Evolutionary conservation across 228 moss, liverwort and hornwort species (phyloP), one percentile per base, ranked within the genome.

Genomic region (Sphagnum magellanicum): DNA sequence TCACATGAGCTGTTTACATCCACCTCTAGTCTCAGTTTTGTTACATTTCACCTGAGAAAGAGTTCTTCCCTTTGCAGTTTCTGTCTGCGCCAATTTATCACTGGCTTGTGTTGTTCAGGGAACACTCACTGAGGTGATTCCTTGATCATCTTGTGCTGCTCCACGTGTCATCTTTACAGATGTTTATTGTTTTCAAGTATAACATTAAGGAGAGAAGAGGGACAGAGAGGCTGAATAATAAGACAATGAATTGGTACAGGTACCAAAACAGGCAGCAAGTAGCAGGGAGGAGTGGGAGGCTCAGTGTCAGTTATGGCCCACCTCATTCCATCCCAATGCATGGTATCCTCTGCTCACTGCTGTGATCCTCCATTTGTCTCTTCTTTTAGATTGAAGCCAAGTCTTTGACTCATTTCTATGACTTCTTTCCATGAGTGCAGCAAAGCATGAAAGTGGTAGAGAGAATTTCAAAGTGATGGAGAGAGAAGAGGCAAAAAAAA

Each of bases 241-340:
- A 12, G 9, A 55, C 9, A 8, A 55, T 55, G 8, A 55, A 12
- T 10, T 32, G 32, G 10, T 75, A 59, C 71, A 95, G 95, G 92
- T 95, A 16, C 71, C 94, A 80, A 89, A 90, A 53, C 71, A 84
- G 71, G 87, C 91, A 76, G 92, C 98, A 12, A 80, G 74, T 63
- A 81, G 66, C 72, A 85, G 89, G 67, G 90, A 92, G 64, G 98
- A 94, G 79, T 98, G 92, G 94, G 86, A 89, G 77, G 77, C 81
- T 60, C 98, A 98, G 72, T 87, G 90, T 77, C 68, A 71, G 64
- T 63, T 84, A 6, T 98, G 98, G 98, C 98, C 94, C 10, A 98
- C 98, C 70, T 83, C 92, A 6, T 98, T 79, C 73, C 94, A 98
- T 80, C 94, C 98, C 12, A 94, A 98, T 76, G 83, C 79, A 49